Evolutionary conservation across 495 filamentous ascomycete species (phyloP).

Genomic region (Neurospora sublineolata): DNA sequence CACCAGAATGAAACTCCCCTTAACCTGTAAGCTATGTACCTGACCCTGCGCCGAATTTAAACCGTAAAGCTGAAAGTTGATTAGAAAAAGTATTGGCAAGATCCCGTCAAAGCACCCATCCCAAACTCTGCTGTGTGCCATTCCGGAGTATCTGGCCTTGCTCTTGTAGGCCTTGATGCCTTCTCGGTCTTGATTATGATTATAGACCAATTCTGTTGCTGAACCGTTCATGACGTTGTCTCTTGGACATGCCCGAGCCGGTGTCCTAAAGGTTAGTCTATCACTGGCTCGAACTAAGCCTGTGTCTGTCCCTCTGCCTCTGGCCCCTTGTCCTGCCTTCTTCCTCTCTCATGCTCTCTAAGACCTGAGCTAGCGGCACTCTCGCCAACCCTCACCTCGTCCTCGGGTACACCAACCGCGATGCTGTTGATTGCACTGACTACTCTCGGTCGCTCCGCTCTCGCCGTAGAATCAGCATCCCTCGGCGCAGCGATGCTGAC

Average conservation of each 20-base stretch:
- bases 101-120: not conserved
- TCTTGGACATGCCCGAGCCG: not conserved
- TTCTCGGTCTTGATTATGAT: not conserved
- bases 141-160: not conserved
- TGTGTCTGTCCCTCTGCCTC: not conserved
- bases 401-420: conserved; percentile 35
- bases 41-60: not conserved
- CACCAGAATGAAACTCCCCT: not conserved
- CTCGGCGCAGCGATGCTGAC: conserved; percentile 20
- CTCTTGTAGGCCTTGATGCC: not conserved
- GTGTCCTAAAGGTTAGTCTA: not conserved
- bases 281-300: not conserved
- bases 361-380: conserved; percentile 42
- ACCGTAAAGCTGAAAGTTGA: not conserved
- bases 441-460: conserved; percentile 21
- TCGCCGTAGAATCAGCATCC: conserved; percentile 6
- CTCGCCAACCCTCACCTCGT: conserved; percentile 43
- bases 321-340: not conserved
- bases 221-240: not conserved
- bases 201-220: not conserved
- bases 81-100: not conserved
- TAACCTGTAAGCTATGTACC: not conserved
- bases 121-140: not conserved
- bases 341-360: not conserved
- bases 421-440: conserved; percentile 28